These are phyloP conservation scores for Tricholoma furcatifolium DNA, from an alignment of 768 basidiomycete species.

Conservation along the genomic window DNA sequence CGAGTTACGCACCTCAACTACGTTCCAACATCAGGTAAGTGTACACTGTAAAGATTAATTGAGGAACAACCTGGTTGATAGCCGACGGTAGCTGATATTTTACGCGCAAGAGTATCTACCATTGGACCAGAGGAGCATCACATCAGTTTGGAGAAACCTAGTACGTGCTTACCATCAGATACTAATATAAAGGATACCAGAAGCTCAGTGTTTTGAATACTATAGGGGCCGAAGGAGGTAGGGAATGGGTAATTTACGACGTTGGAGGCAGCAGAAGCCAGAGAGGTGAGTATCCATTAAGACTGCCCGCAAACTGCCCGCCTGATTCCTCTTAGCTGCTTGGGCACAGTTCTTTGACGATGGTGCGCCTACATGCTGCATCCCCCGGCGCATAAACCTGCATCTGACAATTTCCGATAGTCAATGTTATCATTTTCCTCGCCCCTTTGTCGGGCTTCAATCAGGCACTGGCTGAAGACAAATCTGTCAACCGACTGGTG, in stretches of 20 bases:
- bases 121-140: slow-evolving; percentile 64
- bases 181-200: neutral
- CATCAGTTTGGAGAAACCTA: slow-evolving; percentile 44
- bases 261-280: slow-evolving; percentile 61
- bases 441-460: slow-evolving; percentile 67
- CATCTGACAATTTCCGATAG: slow-evolving; percentile 25
- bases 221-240: slow-evolving; percentile 29
- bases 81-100: slow-evolving; percentile 48
- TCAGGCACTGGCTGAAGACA: slow-evolving; percentile 60
- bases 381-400: neutral
- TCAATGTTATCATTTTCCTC: slow-evolving; percentile 65
- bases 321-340: slow-evolving; percentile 37
- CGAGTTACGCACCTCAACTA: slow-evolving; percentile 53
- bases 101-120: slow-evolving; percentile 63
- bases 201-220: neutral
- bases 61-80: neutral
- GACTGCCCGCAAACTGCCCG: neutral
- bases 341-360: slow-evolving; percentile 75
- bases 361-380: slow-evolving; percentile 32
- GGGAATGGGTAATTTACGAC: slow-evolving; percentile 65
- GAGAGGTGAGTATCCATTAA: slow-evolving; percentile 37
- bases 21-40: slow-evolving; percentile 49
- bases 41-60: neutral
- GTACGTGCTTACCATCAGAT: slow-evolving; percentile 19
- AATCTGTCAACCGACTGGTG: slow-evolving; percentile 58